Percentiles rank a stretch among this genome's conserved stretches.
Conservation (phyloP, 306 rosid genomes). For the Cucumis hystrix region DNA sequence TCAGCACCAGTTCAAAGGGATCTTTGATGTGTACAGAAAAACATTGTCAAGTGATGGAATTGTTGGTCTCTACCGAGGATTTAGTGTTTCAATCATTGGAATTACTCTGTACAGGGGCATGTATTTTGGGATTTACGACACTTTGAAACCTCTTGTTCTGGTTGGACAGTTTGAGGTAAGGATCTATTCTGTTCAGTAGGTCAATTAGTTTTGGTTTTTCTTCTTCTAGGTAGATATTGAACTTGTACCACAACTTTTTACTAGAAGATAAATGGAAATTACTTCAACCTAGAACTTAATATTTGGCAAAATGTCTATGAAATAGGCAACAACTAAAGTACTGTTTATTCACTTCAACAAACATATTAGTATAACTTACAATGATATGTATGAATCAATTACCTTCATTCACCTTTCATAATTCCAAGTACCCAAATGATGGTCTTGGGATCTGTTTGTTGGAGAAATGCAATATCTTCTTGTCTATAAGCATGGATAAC, state of each 20-base stretch:
- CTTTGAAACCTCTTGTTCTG: slow-evolving; percentile 74
- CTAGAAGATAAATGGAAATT: neutral
- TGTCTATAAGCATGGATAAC: neutral
- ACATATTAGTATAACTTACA: neutral
- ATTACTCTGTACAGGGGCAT: slow-evolving; percentile 86
- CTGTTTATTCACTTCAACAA: neutral
- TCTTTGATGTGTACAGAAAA: slow-evolving; percentile 65
- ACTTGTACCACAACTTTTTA: neutral
- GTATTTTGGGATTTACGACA: slow-evolving; percentile 95
- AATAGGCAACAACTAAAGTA: neutral
- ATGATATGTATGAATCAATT: neutral
- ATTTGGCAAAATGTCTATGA: neutral
- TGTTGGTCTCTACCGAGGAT: slow-evolving; percentile 78
- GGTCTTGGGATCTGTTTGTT: neutral
- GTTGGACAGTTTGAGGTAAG: slow-evolving; percentile 79
- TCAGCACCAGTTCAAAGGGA: slow-evolving; percentile 68
- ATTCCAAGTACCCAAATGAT: neutral
- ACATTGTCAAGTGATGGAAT: slow-evolving; percentile 79
- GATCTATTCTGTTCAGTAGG: slow-evolving; percentile 5
- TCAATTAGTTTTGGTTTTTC: neutral
- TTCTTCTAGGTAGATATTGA: neutral
- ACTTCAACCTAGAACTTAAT: neutral
- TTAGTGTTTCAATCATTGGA: slow-evolving; percentile 79
- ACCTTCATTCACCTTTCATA: neutral
- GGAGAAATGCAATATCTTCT: neutral